phyloP scores from a whole-genome alignment of 169 alveolate genomes.

The Plasmodium coatneyi region DNA sequence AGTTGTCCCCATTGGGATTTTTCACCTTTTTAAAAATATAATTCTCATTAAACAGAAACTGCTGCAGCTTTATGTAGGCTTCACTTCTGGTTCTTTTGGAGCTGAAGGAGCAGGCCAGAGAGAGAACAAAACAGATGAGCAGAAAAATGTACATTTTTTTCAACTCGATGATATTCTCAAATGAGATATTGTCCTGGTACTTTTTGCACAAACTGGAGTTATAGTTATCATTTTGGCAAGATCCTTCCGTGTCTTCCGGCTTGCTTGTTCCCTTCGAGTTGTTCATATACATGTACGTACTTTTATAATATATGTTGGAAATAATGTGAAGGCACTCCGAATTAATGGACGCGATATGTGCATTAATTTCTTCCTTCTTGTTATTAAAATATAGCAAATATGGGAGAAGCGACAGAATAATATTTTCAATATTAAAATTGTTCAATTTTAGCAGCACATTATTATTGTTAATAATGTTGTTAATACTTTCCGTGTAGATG shows the following conservation, averaged over 20 bases:
- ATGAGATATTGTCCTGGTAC: not conserved
- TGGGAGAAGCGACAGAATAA: conserved; percentile 63
- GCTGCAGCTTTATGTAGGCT: conserved; percentile 71
- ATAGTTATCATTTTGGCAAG: not conserved
- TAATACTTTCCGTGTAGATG: conserved; percentile 75
- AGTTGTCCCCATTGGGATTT: conserved; percentile 1
- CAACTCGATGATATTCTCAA: conserved; percentile 55
- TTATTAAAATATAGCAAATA: conserved; percentile 63
- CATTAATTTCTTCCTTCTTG: conserved; percentile 73
- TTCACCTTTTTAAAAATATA: conserved; percentile 57
- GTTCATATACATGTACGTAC: conserved; percentile 74
- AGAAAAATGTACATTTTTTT: conserved; percentile 69
- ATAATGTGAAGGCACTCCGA: conserved; percentile 74
- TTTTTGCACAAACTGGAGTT: not conserved
- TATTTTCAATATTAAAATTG: conserved; percentile 75
- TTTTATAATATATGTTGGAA: conserved; percentile 75
- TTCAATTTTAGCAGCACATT: conserved; percentile 56
- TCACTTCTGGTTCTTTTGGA: conserved; percentile 74
- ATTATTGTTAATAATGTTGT: conserved; percentile 68
- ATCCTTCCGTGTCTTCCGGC: not conserved
- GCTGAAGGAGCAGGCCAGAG: conserved; percentile 73
- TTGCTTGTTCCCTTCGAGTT: not conserved
- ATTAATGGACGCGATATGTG: conserved; percentile 73
- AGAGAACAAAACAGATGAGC: conserved; percentile 67
- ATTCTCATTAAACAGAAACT: conserved; percentile 74